A percentile compares a stretch with the other conserved stretches of the same genome.
These are phyloP conservation scores for Agarophyton chilense DNA, from an alignment of 23 red algal species.

Conservation along the genomic window DNA sequence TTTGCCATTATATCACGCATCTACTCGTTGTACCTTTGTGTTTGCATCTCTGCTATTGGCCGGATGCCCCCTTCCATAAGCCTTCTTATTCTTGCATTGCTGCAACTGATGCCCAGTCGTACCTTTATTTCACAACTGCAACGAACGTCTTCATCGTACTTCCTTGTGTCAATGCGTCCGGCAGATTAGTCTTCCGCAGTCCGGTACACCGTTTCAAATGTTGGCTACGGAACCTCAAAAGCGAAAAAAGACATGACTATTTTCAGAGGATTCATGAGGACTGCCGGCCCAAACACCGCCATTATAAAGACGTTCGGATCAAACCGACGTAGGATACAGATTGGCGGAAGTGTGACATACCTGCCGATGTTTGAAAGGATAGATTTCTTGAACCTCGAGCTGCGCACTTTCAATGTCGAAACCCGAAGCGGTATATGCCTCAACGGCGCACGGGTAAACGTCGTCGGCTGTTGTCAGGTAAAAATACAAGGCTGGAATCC, in stretches of 20 bases:
- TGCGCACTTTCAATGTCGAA: slow-evolving; percentile 58
- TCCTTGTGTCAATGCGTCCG: too few relatives aligned
- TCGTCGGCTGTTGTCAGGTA: slow-evolving; percentile 41
- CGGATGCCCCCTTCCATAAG: too few relatives aligned
- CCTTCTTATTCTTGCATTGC: too few relatives aligned
- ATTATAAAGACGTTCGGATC: slow-evolving; percentile 45
- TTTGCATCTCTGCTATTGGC: too few relatives aligned
- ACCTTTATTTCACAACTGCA: too few relatives aligned
- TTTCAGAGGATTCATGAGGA: neutral
- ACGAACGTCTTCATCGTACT: too few relatives aligned
- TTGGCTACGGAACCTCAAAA: too few relatives aligned
- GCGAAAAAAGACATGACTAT: neutral
- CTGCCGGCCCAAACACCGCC: slow-evolving; percentile 66
- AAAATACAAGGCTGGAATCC: slow-evolving; percentile 69
- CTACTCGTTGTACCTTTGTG: too few relatives aligned
- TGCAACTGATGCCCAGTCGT: too few relatives aligned
- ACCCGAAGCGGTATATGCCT: slow-evolving; percentile 28
- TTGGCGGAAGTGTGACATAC: slow-evolving; percentile 54
- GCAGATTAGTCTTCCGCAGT: too few relatives aligned
- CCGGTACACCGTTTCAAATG: too few relatives aligned
- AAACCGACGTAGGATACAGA: slow-evolving; percentile 3
- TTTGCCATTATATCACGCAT: too few relatives aligned
- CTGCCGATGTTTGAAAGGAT: slow-evolving; percentile 32
- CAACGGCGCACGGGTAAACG: slow-evolving; percentile 36
- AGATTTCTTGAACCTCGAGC: slow-evolving; percentile 56